A percentile compares a stretch with the other conserved stretches of the same genome.
Conservation (phyloP, 1,284 basidiomycete species). For the Pascua guehoae region DNA sequence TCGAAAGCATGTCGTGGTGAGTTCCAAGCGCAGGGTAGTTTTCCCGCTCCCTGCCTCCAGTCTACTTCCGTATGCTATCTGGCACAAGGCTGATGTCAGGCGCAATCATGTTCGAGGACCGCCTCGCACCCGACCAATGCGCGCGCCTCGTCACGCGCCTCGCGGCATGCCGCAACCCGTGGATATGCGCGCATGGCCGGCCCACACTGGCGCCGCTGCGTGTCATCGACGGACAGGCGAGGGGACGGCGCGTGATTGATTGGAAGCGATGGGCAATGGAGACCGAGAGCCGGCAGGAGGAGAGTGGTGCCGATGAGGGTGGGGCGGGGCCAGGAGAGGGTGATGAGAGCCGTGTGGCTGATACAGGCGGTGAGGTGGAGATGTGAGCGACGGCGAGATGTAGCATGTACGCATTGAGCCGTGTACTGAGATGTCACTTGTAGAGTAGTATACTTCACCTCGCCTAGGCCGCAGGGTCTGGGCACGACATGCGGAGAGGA, state of each 20-base stretch:
- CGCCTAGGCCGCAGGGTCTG: too few relatives aligned
- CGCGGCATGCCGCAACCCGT: constrained; percentile 70
- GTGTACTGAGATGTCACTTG: background rate
- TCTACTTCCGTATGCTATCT: too few relatives aligned
- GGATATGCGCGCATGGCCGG: constrained; percentile 86
- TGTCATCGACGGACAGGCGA: constrained; percentile 13
- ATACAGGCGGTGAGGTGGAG: too few relatives aligned
- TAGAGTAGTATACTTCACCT: too few relatives aligned
- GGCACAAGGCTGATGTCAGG: constrained; percentile 53
- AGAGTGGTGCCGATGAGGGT: background rate
- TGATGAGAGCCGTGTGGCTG: too few relatives aligned
- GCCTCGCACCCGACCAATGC: constrained; percentile 66
- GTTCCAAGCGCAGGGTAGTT: constrained; percentile 26
- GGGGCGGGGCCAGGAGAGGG: background rate
- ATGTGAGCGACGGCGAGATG: background rate
- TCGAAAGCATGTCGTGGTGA: constrained; percentile 87
- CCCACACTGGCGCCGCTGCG: constrained; percentile 49
- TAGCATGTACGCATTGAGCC: background rate
- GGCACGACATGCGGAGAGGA: too few relatives aligned
- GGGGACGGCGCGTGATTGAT: constrained; percentile 16
- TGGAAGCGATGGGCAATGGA: constrained; percentile 16
- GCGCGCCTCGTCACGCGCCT: constrained; percentile 64
- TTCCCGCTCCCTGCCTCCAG: too few relatives aligned
- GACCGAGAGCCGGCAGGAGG: too few relatives aligned
- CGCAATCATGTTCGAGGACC: constrained; percentile 95